A percentile compares a stretch with the other conserved stretches of the same genome.
These are phyloP conservation scores for Simplicillium aogashimaense DNA, from an alignment of 2,329 filamentous ascomycete species.

Conservation along the genomic window DNA sequence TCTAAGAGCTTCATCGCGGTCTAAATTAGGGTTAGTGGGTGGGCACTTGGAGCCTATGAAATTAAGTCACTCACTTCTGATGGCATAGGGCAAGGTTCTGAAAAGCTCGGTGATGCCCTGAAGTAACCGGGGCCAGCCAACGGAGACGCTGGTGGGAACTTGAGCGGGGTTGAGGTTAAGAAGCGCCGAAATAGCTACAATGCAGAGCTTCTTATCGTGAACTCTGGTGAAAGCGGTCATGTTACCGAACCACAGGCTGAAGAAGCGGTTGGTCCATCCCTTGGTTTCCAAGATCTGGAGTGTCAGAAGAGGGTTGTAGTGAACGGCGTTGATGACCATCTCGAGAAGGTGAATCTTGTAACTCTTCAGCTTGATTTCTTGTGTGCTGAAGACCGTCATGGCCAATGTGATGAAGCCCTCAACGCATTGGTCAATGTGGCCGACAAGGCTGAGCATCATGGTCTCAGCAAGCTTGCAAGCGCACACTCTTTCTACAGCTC, in stretches of 20 bases:
- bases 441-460: slow-evolving; percentile 90
- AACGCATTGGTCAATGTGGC: slow-evolving; percentile 79
- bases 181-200: slow-evolving; percentile 82
- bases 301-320: slow-evolving; percentile 85
- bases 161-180: slow-evolving; percentile 71
- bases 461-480: slow-evolving; percentile 96
- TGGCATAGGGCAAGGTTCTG: slow-evolving; percentile 76
- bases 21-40: slow-evolving; percentile 29
- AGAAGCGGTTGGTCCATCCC: slow-evolving; percentile 97
- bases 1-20: slow-evolving; percentile 83
- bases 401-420: slow-evolving; percentile 82
- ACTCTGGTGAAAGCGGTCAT: slow-evolving; percentile 90
- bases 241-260: slow-evolving; percentile 94
- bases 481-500: slow-evolving; percentile 89
- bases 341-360: slow-evolving; percentile 97
- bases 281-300: slow-evolving; percentile 83
- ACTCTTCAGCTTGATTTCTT: slow-evolving; percentile 79
- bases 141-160: slow-evolving; percentile 84
- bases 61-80: slow-evolving; percentile 58
- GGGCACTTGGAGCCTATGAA: neutral
- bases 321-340: slow-evolving; percentile 96
- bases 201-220: slow-evolving; percentile 97
- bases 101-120: slow-evolving; percentile 84
- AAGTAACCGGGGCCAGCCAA: slow-evolving; percentile 87
- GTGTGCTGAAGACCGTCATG: slow-evolving; percentile 68